These are phyloP conservation scores for Penicillium atrosanguineum DNA, from an alignment of 495 filamentous ascomycete genomes.

Conservation along the genomic window DNA sequence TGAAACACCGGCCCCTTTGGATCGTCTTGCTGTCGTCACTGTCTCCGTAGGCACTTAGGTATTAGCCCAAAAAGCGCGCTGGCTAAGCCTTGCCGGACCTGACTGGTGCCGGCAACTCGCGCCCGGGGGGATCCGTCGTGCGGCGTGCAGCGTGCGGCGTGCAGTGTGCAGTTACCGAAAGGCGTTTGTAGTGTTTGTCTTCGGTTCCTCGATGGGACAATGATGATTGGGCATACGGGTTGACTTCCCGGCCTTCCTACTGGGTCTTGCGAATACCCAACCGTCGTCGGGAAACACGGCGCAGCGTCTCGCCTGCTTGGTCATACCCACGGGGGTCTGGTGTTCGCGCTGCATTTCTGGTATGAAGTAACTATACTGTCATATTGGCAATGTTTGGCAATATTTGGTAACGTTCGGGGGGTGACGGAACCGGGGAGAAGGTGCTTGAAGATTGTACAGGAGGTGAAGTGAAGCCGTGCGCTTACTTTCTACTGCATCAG, in stretches of 20 bases:
- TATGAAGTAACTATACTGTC: neutral
- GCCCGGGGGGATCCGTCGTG: neutral
- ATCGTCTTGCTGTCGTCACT: neutral
- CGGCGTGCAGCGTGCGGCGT: too few relatives aligned
- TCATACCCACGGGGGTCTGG: too few relatives aligned
- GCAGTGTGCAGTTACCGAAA: too few relatives aligned
- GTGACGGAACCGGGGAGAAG: too few relatives aligned
- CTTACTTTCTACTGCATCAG: too few relatives aligned
- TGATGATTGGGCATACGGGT: too few relatives aligned
- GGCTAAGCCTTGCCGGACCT: slow-evolving; percentile 3
- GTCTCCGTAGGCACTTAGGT: neutral
- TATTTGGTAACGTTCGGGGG: too few relatives aligned
- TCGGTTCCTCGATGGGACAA: neutral
- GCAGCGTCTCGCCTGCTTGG: neutral
- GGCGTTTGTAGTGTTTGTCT: neutral
- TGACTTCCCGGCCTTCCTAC: too few relatives aligned
- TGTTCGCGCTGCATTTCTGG: too few relatives aligned
- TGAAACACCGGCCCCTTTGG: neutral
- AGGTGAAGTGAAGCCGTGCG: too few relatives aligned
- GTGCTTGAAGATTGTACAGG: too few relatives aligned
- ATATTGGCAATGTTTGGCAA: neutral
- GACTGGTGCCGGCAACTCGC: neutral
- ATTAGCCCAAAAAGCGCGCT: neutral
- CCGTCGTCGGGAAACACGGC: neutral
- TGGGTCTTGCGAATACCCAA: neutral